A percentile compares a stretch with the other conserved stretches of the same genome.
Conservation (phyloP, 768 basidiomycete species). For the Pleurotus cornucopiae region DNA sequence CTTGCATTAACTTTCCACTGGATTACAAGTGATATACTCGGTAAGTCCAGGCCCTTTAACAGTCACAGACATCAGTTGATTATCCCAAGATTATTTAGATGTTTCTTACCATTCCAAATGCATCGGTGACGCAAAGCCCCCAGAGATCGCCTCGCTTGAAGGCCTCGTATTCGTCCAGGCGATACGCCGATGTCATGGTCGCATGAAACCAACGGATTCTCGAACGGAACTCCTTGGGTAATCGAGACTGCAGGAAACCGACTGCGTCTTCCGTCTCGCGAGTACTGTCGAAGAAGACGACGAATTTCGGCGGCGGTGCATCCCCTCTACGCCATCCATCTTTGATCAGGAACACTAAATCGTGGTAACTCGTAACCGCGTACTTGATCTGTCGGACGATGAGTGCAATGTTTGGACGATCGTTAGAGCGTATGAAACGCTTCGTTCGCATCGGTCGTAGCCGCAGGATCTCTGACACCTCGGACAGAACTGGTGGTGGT, state of each 20-base stretch:
- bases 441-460: background rate
- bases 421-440: conserved; percentile 20
- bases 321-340: conserved; percentile 2
- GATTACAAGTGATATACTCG: conserved; percentile 28
- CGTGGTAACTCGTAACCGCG: conserved; percentile 18
- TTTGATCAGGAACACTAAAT: conserved; percentile 22
- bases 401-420: conserved; percentile 27
- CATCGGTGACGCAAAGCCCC: conserved; percentile 24
- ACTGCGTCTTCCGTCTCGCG: conserved; percentile 13
- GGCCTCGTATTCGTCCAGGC: conserved; percentile 11
- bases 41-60: conserved; percentile 29
- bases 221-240: conserved; percentile 8
- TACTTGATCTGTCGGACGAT: conserved; percentile 19
- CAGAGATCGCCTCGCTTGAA: conserved; percentile 15
- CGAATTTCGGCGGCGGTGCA: conserved; percentile 10
- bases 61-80: background rate
- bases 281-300: conserved; percentile 24
- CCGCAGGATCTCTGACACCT: conserved; percentile 17
- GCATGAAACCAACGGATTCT: conserved; percentile 24
- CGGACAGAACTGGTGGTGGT: conserved; percentile 16
- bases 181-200: conserved; percentile 18
- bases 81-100: background rate
- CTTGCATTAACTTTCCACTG: conserved; percentile 24
- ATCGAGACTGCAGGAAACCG: conserved; percentile 8
- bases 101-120: conserved; percentile 31